Conservation (phyloP, 352 stramenopile genomes). For the Globisporangium orthogonon region DNA sequence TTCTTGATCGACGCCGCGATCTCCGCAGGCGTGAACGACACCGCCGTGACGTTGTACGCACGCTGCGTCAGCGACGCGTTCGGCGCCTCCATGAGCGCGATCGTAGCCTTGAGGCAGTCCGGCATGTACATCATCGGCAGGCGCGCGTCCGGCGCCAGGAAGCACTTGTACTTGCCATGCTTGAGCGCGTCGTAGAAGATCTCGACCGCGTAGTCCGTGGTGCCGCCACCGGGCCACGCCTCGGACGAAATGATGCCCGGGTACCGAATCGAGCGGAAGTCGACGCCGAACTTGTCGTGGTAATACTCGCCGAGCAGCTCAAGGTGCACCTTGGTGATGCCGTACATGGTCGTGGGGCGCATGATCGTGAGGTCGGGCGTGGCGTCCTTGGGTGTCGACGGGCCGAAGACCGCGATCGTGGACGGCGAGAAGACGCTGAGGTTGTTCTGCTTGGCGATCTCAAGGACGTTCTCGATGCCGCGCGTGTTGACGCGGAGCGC, state of each 20-base stretch:
- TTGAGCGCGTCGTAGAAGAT: slow-evolving; percentile 92
- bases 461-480: slow-evolving; percentile 88
- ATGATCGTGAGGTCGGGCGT: slow-evolving; percentile 89
- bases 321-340: slow-evolving; percentile 90
- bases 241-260: slow-evolving; percentile 88
- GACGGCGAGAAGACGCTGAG: slow-evolving; percentile 85
- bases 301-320: slow-evolving; percentile 92
- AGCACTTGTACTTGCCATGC: slow-evolving; percentile 87
- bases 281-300: slow-evolving; percentile 86
- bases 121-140: slow-evolving; percentile 95
- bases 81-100: slow-evolving; percentile 73
- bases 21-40: slow-evolving; percentile 87
- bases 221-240: slow-evolving; percentile 77
- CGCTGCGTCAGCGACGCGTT: slow-evolving; percentile 70
- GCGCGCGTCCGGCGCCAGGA: slow-evolving; percentile 66
- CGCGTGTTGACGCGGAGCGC: slow-evolving; percentile 88
- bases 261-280: slow-evolving; percentile 90
- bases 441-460: slow-evolving; percentile 85
- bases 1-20: slow-evolving; percentile 83
- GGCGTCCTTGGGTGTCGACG: slow-evolving; percentile 74
- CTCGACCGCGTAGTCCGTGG: slow-evolving; percentile 90
- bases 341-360: slow-evolving; percentile 90
- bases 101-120: slow-evolving; percentile 85
- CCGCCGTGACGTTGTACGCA: slow-evolving; percentile 89
- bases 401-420: slow-evolving; percentile 90